A percentile compares a stretch with the other conserved stretches of the same genome.
These are phyloP conservation scores for Porphyrellus sp. DNA, from an alignment of 1,284 basidiomycete genomes.

Conservation along the genomic window DNA sequence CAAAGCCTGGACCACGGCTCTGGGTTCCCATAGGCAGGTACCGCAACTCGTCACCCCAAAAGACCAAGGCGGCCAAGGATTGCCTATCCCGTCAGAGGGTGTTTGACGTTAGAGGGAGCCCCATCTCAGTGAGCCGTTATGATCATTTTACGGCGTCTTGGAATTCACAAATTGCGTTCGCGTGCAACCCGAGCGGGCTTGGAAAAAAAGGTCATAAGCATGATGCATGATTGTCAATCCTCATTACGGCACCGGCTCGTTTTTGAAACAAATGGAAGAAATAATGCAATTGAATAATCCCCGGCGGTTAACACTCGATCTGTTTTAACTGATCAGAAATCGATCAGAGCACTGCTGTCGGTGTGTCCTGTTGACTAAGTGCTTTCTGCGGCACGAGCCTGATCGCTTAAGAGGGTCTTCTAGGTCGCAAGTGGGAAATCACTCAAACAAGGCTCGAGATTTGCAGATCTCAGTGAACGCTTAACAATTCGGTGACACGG, in stretches of 20 bases:
- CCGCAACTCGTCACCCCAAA: constrained; percentile 14
- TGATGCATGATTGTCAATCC: constrained; percentile 37
- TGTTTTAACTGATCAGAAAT: constrained; percentile 33
- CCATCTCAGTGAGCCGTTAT: constrained; percentile 14
- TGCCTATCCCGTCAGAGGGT: constrained; percentile 8
- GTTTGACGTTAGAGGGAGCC: constrained; percentile 20
- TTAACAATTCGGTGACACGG: constrained; percentile 25
- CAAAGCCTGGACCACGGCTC: constrained; percentile 8
- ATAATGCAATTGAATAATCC: constrained; percentile 32
- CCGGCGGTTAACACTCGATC: constrained; percentile 31
- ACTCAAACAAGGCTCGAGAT: constrained; percentile 25
- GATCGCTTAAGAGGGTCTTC: constrained; percentile 32
- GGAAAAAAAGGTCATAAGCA: constrained; percentile 12
- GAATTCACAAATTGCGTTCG: constrained; percentile 15
- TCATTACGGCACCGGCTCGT: constrained; percentile 28
- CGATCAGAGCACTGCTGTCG: constrained; percentile 29
- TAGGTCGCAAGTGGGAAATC: constrained; percentile 33
- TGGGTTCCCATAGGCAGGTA: constrained; percentile 18
- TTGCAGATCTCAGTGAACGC: constrained; percentile 34
- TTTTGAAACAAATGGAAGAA: constrained; percentile 28
- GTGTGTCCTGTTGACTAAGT: constrained; percentile 33
- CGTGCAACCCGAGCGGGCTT: constrained; percentile 15
- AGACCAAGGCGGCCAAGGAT: constrained; percentile 5
- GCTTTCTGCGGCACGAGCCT: constrained; percentile 18
- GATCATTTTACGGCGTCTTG: constrained; percentile 22